Percentiles rank a stretch among this genome's conserved stretches.
Conservation (phyloP, 179 eudicot genomes). For the Corrigiola litoralis region DNA sequence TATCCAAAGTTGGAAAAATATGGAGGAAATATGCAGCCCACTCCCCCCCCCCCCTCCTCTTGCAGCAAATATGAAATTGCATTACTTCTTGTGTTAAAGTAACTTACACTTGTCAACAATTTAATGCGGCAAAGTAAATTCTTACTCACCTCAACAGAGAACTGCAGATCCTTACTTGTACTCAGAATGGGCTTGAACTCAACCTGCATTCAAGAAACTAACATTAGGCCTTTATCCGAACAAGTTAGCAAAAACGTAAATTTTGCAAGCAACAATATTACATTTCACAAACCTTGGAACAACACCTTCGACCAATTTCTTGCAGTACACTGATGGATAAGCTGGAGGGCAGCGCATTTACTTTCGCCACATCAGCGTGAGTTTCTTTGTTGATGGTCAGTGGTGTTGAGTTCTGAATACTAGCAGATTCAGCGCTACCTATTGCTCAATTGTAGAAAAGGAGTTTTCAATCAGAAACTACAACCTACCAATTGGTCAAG, state of each 20-base stretch:
- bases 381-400: slow-evolving; percentile 40
- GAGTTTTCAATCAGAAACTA: background rate
- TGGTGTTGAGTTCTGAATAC: slow-evolving; percentile 28
- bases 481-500: too few relatives aligned
- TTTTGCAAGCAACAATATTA: background rate
- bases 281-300: slow-evolving; percentile 61
- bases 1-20: too few relatives aligned
- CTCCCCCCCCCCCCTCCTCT: too few relatives aligned
- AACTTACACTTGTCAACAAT: too few relatives aligned
- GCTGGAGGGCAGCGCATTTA: slow-evolving; percentile 44
- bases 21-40: too few relatives aligned
- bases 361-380: slow-evolving; percentile 46
- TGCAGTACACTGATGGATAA: slow-evolving; percentile 78
- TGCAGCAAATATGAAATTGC: slow-evolving; percentile 25
- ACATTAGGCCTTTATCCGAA: background rate
- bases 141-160: slow-evolving; percentile 76
- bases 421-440: slow-evolving; percentile 35
- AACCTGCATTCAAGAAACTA: slow-evolving; percentile 48
- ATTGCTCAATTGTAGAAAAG: slow-evolving; percentile 1
- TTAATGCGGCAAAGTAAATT: background rate
- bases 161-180: slow-evolving; percentile 78
- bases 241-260: background rate
- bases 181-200: slow-evolving; percentile 73
- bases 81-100: too few relatives aligned
- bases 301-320: slow-evolving; percentile 91